These are phyloP conservation scores for Magnolia sinica DNA, from an alignment of 164 flowering plant genomes.

Conservation along the genomic window DNA sequence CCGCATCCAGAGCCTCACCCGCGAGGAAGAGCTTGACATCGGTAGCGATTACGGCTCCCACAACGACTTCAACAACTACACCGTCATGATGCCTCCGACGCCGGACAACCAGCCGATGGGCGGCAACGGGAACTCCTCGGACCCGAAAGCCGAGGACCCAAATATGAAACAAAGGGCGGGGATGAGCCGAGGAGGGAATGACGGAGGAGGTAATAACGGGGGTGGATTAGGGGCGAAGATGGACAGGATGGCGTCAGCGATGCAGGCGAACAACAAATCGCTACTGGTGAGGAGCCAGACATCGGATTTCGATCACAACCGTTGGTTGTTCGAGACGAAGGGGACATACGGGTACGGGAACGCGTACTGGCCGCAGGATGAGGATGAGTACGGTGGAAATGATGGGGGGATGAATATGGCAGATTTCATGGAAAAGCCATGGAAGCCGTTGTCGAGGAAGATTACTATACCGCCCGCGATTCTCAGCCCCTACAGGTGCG, in stretches of 20 bases:
- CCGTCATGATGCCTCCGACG: conserved; percentile 89
- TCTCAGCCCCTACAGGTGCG: conserved; percentile 75
- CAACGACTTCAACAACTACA: conserved; percentile 66
- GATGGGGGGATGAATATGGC: conserved; percentile 27
- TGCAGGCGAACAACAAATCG: conserved; percentile 55
- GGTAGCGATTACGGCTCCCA: conserved; percentile 43
- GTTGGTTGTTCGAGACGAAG: conserved; percentile 76
- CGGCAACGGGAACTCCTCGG: background rate
- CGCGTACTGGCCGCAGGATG: conserved; percentile 78
- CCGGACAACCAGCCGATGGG: conserved; percentile 83
- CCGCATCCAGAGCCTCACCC: conserved; percentile 63
- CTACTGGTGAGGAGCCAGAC: conserved; percentile 67
- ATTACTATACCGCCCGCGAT: conserved; percentile 63
- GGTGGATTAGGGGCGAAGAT: conserved; percentile 32
- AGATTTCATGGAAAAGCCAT: conserved; percentile 64
- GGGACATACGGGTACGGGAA: conserved; percentile 90
- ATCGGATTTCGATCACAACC: conserved; percentile 72
- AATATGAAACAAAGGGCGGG: background rate
- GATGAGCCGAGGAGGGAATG: background rate
- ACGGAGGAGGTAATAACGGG: background rate
- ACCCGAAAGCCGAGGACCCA: background rate
- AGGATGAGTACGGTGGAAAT: conserved; percentile 30
- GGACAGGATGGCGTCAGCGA: conserved; percentile 59
- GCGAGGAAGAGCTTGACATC: conserved; percentile 72
- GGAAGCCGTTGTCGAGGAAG: conserved; percentile 83